Base-by-base conservation (phyloP, 768 basidiomycete genomes). In the Rhizopogon roseolus region DNA sequence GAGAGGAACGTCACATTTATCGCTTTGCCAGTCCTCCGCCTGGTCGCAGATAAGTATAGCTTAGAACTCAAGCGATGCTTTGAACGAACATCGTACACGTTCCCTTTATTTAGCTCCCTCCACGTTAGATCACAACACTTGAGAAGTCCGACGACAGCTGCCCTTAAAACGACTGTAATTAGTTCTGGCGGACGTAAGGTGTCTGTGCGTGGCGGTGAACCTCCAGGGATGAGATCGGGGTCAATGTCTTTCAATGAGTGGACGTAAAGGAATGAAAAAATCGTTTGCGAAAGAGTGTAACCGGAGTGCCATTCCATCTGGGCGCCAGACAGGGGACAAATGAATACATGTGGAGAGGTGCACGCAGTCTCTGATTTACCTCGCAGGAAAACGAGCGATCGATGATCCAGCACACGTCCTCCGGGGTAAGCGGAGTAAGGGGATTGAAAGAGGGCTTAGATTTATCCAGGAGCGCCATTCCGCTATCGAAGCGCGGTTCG, bases 301-400 rank as follows among this genome's bases (percentile, higher is more conserved):
- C 95, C 93, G 4, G 78, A 71, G 65, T 95, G 92, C 86, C 92
- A 97, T 64, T 87, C 81, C 78, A 90, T 87, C 94, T 96, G 63
- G 11, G 54, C 49, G 43, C 52, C 46, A 48, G 53, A 51, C 51
- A 49, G 52, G 56, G 40, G 34, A 48, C 14, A 16, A 29, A 60
- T 53, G 54, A 61, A 60, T 41, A 59, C 46, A 59, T 42, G 41
- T 43, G 50, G 48, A 54, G 55, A 43, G 28, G 28, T 41, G 50
- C 46, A 54, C 19, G 27, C 52, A 49, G 19, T 45, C 53, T 54
- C 54, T 45, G 49, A 64, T 73, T 66, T 66, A 90, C 93, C 81
- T 98, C 94, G 61, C 82, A 85, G 32, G 87, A 79, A 60, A 90
- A 73, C 14, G 85, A 73, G 58, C 82, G 76, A 66, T 96, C 95